Percentiles rank a stretch among this genome's conserved stretches.
Conservation (phyloP, 2,329 filamentous ascomycete species). For the Exophiala bonariae region DNA sequence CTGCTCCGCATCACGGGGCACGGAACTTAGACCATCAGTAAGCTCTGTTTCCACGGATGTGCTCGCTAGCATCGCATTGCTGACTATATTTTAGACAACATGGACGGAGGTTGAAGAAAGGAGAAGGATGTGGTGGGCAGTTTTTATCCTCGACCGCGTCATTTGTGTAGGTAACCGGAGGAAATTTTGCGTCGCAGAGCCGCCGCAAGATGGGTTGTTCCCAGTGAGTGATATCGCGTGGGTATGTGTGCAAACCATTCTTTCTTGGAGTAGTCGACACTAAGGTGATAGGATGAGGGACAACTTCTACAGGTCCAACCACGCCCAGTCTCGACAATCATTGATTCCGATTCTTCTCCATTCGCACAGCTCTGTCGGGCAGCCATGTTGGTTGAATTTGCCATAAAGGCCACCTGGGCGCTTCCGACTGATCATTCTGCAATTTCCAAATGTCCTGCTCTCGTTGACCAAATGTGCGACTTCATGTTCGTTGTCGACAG, state of each 20-base stretch:
- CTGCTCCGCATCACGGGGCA: neutral
- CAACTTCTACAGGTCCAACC: neutral
- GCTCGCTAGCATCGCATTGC: neutral
- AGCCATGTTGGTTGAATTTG: neutral
- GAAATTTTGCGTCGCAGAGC: neutral
- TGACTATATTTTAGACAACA: constrained; percentile 30
- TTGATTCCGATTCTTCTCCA: neutral
- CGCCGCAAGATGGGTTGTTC: neutral
- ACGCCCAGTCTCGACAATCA: neutral
- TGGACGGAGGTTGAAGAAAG: constrained; percentile 29
- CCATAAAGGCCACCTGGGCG: neutral
- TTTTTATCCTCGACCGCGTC: constrained; percentile 31
- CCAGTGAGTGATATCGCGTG: neutral
- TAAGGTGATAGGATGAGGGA: neutral
- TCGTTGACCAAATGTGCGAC: neutral
- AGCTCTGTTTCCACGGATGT: neutral
- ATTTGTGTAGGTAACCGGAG: neutral
- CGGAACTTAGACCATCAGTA: constrained; percentile 16
- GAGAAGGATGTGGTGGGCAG: constrained; percentile 30
- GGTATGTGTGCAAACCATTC: neutral
- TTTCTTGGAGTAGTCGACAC: too few species aligned
- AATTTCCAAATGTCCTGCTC: neutral
- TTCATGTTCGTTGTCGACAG: neutral
- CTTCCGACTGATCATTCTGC: neutral
- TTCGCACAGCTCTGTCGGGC: neutral